Base-by-base conservation (phyloP, 306 rosid genomes). In the Cicer pinnatifidum region DNA sequence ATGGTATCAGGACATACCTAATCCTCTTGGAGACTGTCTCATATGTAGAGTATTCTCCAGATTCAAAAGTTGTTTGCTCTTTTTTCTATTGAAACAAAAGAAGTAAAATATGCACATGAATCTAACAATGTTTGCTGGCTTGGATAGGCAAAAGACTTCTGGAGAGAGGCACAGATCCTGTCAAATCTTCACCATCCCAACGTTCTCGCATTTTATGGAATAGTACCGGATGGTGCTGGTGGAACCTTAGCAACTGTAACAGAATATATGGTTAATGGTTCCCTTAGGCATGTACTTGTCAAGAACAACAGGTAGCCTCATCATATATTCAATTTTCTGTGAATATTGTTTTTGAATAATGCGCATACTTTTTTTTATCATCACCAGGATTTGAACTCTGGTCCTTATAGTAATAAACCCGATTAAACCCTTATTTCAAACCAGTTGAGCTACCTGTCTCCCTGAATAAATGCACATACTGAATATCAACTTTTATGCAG, bases 121-220 rank as follows among this genome's bases (percentile, higher is more conserved):
- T 47, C 76, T 81, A 62, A 78, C 60, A 41, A 59, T 74, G 59
- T 58, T 54, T 78, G 63, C 61, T 65, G 69, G 65, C 72, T 70
- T 74, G 79, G 51, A 54, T 82, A 95, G 99, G 88, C 86, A n/a
- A 88, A 88, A 80, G 99, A 95, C 84, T 90, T 91, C 79, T 94
- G 98, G 98, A 88, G 98, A 83, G 98, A 94, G 81, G 98, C 97
- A 68, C 86, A 85, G 67, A 91, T 94, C 62, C 87, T 94, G 48
- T 91, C 98, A 67, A 89, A 87, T 83, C 97, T 94, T 81, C 98
- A 94, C 78, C 98, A 94, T 77, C 97, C 98, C 51, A 94, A 94
- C 73, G 96, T 94, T 20, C 85, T 94, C 20, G 98, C 98, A 41
- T 91, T 91, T 79, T 94, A 94, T 70, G 98, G 98, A 39, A 85